These are phyloP conservation scores for Cyclostephanos invisitatus DNA, from an alignment of 108 stramenopile genomes.

Conservation along the genomic window DNA sequence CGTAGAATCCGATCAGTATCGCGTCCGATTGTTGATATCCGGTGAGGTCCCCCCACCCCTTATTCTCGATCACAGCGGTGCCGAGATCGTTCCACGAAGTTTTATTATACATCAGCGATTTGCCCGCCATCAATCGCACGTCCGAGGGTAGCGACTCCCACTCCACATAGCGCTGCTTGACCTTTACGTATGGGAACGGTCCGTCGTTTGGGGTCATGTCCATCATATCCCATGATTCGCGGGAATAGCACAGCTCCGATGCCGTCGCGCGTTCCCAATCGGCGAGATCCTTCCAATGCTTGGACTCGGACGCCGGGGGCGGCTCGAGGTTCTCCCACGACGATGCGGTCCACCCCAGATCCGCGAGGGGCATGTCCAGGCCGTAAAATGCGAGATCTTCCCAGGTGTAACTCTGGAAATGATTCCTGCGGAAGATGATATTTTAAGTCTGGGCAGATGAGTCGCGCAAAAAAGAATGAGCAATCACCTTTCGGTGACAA, in stretches of 20 bases:
- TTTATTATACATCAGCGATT: conserved; percentile 36
- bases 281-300: conserved; percentile 25
- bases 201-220: conserved; percentile 32
- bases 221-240: conserved; percentile 38
- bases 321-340: conserved; percentile 31
- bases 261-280: conserved; percentile 25
- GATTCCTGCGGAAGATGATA: conserved; percentile 3
- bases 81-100: conserved; percentile 39
- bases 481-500: no score
- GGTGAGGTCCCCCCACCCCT: conserved; percentile 30
- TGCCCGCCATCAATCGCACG: conserved; percentile 14
- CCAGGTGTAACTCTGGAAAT: conserved; percentile 37
- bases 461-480: no score
- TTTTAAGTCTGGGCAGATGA: not conserved
- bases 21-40: conserved; percentile 31
- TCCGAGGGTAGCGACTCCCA: conserved; percentile 38
- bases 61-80: conserved; percentile 39
- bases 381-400: conserved; percentile 21
- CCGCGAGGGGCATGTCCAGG: conserved; percentile 5
- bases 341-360: conserved; percentile 27
- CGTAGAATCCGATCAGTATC: conserved; percentile 40
- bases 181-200: conserved; percentile 24
- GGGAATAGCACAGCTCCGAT: conserved; percentile 38
- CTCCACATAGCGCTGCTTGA: conserved; percentile 17
- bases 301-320: conserved; percentile 14